phyloP scores from a whole-genome alignment of 2,329 filamentous ascomycete species.

The Aspergillus sp. region DNA sequence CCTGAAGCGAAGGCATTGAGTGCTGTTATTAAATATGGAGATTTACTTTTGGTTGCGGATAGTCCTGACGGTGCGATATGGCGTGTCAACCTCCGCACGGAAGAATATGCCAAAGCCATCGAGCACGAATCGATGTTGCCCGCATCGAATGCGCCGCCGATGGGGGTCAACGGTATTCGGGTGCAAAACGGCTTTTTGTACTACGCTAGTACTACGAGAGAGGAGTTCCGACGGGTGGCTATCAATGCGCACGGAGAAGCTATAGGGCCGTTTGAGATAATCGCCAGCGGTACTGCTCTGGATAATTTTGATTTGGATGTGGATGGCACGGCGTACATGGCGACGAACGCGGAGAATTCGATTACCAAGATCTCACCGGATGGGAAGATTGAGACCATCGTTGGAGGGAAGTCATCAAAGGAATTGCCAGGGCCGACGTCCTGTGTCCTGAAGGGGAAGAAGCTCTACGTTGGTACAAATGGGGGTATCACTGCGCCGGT shows the following conservation, averaged over 20 bases:
- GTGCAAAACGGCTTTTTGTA: conserved; percentile 13
- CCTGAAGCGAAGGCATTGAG: neutral
- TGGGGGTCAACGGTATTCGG: conserved; percentile 15
- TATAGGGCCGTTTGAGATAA: conserved; percentile 14
- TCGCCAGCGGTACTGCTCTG: conserved; percentile 17
- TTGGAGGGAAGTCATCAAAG: conserved; percentile 16
- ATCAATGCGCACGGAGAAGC: conserved; percentile 11
- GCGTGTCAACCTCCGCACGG: conserved; percentile 13
- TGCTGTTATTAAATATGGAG: neutral
- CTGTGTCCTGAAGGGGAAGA: conserved; percentile 11
- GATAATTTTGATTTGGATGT: conserved; percentile 15
- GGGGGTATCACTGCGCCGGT: conserved; percentile 19
- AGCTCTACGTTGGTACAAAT: conserved; percentile 18
- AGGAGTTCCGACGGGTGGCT: conserved; percentile 16
- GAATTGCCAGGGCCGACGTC: conserved; percentile 16
- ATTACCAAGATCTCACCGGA: conserved; percentile 15
- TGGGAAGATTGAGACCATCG: conserved; percentile 16
- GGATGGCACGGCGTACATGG: conserved; percentile 15
- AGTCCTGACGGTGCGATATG: conserved; percentile 10
- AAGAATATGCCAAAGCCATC: conserved; percentile 13
- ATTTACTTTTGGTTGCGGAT: neutral
- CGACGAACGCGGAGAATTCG: conserved; percentile 18
- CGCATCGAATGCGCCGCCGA: conserved; percentile 11
- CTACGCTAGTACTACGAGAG: conserved; percentile 17
- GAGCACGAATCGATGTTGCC: conserved; percentile 17